phyloP scores from a whole-genome alignment of 2,329 filamentous ascomycete species.

The Mariannaea sp. region DNA sequence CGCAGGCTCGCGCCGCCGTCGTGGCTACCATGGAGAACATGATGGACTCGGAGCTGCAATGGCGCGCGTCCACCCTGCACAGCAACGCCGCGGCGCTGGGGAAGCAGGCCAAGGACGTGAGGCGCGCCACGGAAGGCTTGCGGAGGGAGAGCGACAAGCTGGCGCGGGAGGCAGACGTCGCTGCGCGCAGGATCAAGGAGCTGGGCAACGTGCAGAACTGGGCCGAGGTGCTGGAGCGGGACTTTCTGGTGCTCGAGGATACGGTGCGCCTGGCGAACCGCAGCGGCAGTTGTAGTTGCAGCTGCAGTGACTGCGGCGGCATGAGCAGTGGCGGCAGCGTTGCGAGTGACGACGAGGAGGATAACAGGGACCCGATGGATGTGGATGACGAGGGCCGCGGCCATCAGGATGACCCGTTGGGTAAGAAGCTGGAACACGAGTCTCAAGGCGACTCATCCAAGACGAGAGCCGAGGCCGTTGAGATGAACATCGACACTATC shows the following conservation, averaged over 20 bases:
- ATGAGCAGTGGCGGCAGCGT: conserved; percentile 26
- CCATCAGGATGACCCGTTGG: no score
- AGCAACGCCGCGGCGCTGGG: conserved; percentile 67
- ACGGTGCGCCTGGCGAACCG: conserved; percentile 61
- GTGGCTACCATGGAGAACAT: conserved; percentile 70
- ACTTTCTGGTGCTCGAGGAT: conserved; percentile 68
- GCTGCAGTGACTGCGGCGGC: conserved; percentile 47
- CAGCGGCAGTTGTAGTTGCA: conserved; percentile 42
- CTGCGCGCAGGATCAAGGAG: conserved; percentile 72
- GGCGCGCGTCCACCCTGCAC: conserved; percentile 72
- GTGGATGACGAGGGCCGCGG: conserved; percentile 25
- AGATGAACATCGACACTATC: conserved; percentile 30
- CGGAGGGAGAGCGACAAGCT: conserved; percentile 68
- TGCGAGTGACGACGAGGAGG: conserved; percentile 24
- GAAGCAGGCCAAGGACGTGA: conserved; percentile 69
- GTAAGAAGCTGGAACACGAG: conserved; percentile 19
- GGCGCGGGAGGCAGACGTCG: conserved; percentile 65
- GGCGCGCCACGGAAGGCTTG: conserved; percentile 62
- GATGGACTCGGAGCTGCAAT: conserved; percentile 69
- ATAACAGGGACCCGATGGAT: conserved; percentile 20
- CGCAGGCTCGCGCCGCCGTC: conserved; percentile 62
- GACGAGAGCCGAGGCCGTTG: conserved; percentile 18
- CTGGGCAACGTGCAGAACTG: conserved; percentile 84
- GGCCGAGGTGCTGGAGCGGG: conserved; percentile 78
- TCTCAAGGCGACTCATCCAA: conserved; percentile 19